phyloP scores from a whole-genome alignment of 2,329 filamentous ascomycete genomes.

The Sphaerulina musiva region DNA sequence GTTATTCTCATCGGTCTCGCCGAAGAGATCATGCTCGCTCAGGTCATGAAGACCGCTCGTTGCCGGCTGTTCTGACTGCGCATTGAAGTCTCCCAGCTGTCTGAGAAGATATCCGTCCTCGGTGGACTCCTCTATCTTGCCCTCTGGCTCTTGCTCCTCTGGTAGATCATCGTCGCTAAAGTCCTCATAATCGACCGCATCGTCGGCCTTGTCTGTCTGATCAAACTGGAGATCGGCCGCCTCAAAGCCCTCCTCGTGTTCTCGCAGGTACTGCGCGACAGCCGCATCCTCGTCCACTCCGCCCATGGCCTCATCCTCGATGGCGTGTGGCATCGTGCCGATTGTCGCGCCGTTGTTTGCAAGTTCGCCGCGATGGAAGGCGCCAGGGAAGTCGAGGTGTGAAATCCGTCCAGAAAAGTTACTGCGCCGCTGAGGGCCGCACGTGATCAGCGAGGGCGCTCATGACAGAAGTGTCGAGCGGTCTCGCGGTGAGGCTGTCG shows the following conservation, averaged over 20 bases:
- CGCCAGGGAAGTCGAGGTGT: not conserved
- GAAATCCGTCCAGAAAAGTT: not conserved
- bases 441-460: not conserved
- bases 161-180: slow-evolving; percentile 88
- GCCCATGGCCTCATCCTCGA: slow-evolving; percentile 19
- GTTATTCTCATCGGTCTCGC: slow-evolving; percentile 47
- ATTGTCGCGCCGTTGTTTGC: not conserved
- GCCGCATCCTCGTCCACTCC: slow-evolving; percentile 26
- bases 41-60: slow-evolving; percentile 23
- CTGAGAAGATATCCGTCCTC: slow-evolving; percentile 12
- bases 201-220: slow-evolving; percentile 72
- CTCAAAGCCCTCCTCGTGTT: slow-evolving; percentile 21
- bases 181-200: slow-evolving; percentile 85
- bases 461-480: slow-evolving; percentile 2
- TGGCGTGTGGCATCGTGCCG: slow-evolving; percentile 36
- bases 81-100: slow-evolving; percentile 12
- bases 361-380: not conserved
- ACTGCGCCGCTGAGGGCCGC: slow-evolving; percentile 3
- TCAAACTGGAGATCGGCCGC: slow-evolving; percentile 36
- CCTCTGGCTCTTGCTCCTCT: slow-evolving; percentile 58
- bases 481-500: not conserved
- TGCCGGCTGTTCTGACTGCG: slow-evolving; percentile 9
- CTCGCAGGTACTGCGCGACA: slow-evolving; percentile 29
- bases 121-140: slow-evolving; percentile 17
- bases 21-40: slow-evolving; percentile 57